Evolutionary conservation across 2,329 filamentous ascomycete species (phyloP).

Genomic region (Xylaria sp.): DNA sequence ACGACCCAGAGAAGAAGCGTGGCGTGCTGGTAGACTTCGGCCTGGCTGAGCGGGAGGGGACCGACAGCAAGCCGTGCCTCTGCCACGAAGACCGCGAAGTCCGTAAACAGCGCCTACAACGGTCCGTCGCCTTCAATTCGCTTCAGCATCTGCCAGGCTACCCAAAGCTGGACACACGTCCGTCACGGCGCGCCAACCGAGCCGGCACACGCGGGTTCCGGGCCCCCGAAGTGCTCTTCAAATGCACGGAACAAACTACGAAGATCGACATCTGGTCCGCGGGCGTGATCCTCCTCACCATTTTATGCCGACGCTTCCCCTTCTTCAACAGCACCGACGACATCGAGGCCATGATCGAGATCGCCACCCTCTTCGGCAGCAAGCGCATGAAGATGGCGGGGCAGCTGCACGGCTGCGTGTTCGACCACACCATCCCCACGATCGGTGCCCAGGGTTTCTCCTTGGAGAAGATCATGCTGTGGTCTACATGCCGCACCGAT

Average conservation of each 20-base stretch:
- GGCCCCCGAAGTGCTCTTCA: slow-evolving; percentile 94
- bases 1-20: slow-evolving; percentile 80
- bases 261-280: slow-evolving; percentile 98
- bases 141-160: slow-evolving; percentile 71
- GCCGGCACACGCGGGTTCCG: slow-evolving; percentile 96
- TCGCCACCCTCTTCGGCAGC: slow-evolving; percentile 91
- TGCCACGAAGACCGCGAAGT: slow-evolving; percentile 74
- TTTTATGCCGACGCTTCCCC: slow-evolving; percentile 90
- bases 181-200: slow-evolving; percentile 89
- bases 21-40: slow-evolving; percentile 99
- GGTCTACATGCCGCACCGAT: slow-evolving; percentile 84
- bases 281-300: slow-evolving; percentile 95
- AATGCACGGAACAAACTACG: slow-evolving; percentile 93
- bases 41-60: slow-evolving; percentile 85
- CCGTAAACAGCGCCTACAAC: slow-evolving; percentile 68
- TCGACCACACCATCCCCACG: slow-evolving; percentile 92
- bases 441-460: slow-evolving; percentile 86
- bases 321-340: slow-evolving; percentile 99
- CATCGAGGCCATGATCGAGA: slow-evolving; percentile 96
- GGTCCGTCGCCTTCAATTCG: slow-evolving; percentile 63
- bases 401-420: slow-evolving; percentile 86
- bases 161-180: slow-evolving; percentile 88
- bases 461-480: slow-evolving; percentile 92
- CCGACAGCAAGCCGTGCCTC: slow-evolving; percentile 81
- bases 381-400: slow-evolving; percentile 85